A percentile compares a stretch with the other conserved stretches of the same genome.
These are phyloP conservation scores for Trametes coccinea DNA, from an alignment of 768 basidiomycete genomes.

Conservation along the genomic window DNA sequence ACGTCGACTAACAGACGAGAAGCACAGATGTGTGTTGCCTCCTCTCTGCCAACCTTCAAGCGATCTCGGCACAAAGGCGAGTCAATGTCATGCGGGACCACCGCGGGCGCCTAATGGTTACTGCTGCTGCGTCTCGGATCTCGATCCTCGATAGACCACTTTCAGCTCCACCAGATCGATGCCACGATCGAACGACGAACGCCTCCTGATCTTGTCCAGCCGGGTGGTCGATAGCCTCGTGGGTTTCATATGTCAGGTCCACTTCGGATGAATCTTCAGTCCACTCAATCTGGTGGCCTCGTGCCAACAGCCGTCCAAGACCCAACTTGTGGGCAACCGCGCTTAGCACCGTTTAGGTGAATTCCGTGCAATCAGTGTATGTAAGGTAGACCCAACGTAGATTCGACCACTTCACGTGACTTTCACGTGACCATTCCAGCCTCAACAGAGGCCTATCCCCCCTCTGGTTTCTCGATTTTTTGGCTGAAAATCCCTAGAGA, in stretches of 20 bases:
- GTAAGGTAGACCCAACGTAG: too few relatives aligned
- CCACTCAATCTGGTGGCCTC: slow-evolving; percentile 8
- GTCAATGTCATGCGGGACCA: slow-evolving; percentile 5
- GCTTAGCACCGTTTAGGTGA: not conserved
- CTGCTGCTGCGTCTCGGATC: not conserved
- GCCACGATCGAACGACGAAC: slow-evolving; percentile 12
- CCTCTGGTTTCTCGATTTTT: too few relatives aligned
- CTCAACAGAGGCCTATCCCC: too few relatives aligned
- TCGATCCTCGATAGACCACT: slow-evolving; percentile 1
- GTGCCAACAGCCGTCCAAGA: not conserved
- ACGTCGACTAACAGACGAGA: not conserved
- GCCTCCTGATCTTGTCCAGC: slow-evolving; percentile 8
- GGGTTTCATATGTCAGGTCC: slow-evolving; percentile 9
- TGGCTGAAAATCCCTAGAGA: too few relatives aligned
- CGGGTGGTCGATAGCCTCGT: slow-evolving; percentile 21
- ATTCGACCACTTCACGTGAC: too few relatives aligned
- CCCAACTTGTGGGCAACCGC: not conserved
- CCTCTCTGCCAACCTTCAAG: not conserved
- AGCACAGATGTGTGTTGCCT: not conserved
- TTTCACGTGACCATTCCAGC: too few relatives aligned
- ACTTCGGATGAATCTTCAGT: slow-evolving; percentile 9
- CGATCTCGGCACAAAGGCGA: not conserved
- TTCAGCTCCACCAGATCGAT: slow-evolving; percentile 10
- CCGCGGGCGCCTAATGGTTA: not conserved
- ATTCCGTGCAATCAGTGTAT: not conserved